Evolutionary conservation across 2,329 filamentous ascomycete genomes (phyloP).

Genomic region (Penicillium sp.): DNA sequence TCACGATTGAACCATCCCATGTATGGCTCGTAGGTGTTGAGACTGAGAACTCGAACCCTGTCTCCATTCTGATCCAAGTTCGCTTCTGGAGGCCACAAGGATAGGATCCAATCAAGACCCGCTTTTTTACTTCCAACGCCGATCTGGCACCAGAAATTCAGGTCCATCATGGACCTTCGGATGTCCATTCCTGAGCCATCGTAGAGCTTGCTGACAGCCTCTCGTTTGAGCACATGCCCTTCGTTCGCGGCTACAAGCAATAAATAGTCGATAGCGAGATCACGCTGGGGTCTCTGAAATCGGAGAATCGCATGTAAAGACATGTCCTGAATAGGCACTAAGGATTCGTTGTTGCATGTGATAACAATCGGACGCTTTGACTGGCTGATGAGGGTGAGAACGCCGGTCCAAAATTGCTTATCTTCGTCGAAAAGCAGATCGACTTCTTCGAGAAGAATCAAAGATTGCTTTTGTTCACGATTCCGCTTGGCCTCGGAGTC

Average conservation of each 20-base stretch:
- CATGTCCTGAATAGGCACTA: slow-evolving; percentile 73
- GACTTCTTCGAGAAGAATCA: slow-evolving; percentile 91
- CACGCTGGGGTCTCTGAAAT: slow-evolving; percentile 63
- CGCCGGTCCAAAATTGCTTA: slow-evolving; percentile 86
- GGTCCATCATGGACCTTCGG: slow-evolving; percentile 74
- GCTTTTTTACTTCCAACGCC: slow-evolving; percentile 84
- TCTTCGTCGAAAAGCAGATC: slow-evolving; percentile 95
- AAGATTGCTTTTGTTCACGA: slow-evolving; percentile 76
- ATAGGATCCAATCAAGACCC: slow-evolving; percentile 85
- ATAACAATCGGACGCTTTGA: slow-evolving; percentile 92
- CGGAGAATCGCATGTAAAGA: slow-evolving; percentile 82
- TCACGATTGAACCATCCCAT: slow-evolving; percentile 77
- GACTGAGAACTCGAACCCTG: slow-evolving; percentile 73
- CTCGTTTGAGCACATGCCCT: slow-evolving; percentile 72
- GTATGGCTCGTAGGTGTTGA: slow-evolving; percentile 70
- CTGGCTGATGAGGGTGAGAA: slow-evolving; percentile 72
- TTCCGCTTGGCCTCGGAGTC: slow-evolving; percentile 34
- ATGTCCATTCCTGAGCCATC: slow-evolving; percentile 68
- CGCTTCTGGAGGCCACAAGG: slow-evolving; percentile 69
- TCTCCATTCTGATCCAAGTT: slow-evolving; percentile 68
- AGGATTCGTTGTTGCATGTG: slow-evolving; percentile 88
- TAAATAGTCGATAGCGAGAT: slow-evolving; percentile 75
- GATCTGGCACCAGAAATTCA: slow-evolving; percentile 97
- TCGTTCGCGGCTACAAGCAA: slow-evolving; percentile 82
- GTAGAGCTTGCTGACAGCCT: slow-evolving; percentile 69